A percentile compares a stretch with the other conserved stretches of the same genome.
These are phyloP conservation scores for Domatiomyces catenatus DNA, from an alignment of 2,329 filamentous ascomycete genomes.

Conservation along the genomic window DNA sequence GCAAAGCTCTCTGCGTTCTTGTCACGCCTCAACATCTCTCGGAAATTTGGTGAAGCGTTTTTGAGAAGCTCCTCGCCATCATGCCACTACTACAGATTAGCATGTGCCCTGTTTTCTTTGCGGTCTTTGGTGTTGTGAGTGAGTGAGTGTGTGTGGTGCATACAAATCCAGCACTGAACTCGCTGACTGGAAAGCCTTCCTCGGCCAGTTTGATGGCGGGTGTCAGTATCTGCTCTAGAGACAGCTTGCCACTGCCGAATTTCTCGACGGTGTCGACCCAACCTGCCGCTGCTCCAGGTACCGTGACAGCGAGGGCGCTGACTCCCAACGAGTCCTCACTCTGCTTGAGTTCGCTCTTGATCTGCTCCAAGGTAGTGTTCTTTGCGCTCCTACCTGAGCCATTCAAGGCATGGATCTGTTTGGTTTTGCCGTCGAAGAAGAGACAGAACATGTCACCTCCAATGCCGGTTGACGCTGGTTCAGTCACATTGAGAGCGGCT, in stretches of 20 bases:
- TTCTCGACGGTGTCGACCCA: slow-evolving; percentile 81
- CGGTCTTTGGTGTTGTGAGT: background rate
- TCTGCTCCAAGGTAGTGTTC: slow-evolving; percentile 51
- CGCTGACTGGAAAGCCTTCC: slow-evolving; percentile 76
- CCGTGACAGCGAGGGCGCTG: slow-evolving; percentile 62
- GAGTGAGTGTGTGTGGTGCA: slow-evolving; percentile 21
- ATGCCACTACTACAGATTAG: slow-evolving; percentile 48
- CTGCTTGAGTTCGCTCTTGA: slow-evolving; percentile 55
- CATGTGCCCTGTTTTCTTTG: no score
- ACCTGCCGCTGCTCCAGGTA: slow-evolving; percentile 79
- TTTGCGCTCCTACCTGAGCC: slow-evolving; percentile 73
- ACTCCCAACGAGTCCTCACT: slow-evolving; percentile 30
- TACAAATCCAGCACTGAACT: slow-evolving; percentile 56
- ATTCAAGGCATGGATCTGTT: slow-evolving; percentile 73
- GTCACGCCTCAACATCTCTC: slow-evolving; percentile 76
- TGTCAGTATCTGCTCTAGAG: slow-evolving; percentile 57
- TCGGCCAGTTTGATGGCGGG: slow-evolving; percentile 79
- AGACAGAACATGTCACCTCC: slow-evolving; percentile 96
- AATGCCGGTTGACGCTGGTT: slow-evolving; percentile 84
- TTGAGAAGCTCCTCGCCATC: slow-evolving; percentile 48
- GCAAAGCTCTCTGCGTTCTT: slow-evolving; percentile 50
- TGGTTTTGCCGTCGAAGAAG: slow-evolving; percentile 70
- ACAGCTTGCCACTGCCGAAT: slow-evolving; percentile 77
- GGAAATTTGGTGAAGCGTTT: slow-evolving; percentile 65
- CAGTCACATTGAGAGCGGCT: slow-evolving; percentile 81